Percentiles rank a stretch among this genome's conserved stretches.
These are phyloP conservation scores for Plasmodium cynomolgi DNA, from an alignment of 169 alveolate genomes.

Conservation along the genomic window DNA sequence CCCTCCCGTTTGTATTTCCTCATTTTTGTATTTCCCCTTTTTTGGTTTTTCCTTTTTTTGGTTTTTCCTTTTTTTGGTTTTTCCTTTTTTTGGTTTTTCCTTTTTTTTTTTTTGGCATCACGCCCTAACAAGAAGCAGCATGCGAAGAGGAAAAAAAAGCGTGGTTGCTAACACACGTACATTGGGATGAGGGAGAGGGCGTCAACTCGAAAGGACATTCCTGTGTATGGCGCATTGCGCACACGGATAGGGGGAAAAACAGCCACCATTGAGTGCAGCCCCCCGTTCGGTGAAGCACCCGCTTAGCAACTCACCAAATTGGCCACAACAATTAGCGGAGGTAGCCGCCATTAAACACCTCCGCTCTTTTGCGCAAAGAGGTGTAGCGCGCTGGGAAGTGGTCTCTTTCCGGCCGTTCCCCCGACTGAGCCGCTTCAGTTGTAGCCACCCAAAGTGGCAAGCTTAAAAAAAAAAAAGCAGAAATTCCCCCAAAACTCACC, in stretches of 20 bases:
- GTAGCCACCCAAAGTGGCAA: background rate
- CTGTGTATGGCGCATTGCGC: background rate
- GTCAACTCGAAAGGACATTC: background rate
- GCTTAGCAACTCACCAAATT: background rate
- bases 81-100: background rate
- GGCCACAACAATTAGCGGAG: background rate
- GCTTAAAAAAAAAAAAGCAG: no score
- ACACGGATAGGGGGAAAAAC: background rate
- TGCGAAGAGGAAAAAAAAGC: background rate
- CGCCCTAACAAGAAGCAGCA: background rate
- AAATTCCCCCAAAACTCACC: background rate
- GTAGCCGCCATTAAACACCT: background rate
- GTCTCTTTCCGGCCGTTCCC: background rate
- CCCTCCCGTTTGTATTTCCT: background rate
- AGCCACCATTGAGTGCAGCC: background rate
- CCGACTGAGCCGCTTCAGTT: background rate
- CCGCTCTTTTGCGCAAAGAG: background rate
- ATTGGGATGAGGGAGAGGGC: background rate
- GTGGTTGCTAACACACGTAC: background rate
- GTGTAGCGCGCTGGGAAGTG: background rate
- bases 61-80: background rate
- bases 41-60: no score
- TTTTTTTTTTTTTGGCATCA: background rate
- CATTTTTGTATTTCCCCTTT: no score
- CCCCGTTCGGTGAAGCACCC: background rate